Conservation (phyloP, 352 stramenopile genomes). For the Phytophthora tentaculata region DNA sequence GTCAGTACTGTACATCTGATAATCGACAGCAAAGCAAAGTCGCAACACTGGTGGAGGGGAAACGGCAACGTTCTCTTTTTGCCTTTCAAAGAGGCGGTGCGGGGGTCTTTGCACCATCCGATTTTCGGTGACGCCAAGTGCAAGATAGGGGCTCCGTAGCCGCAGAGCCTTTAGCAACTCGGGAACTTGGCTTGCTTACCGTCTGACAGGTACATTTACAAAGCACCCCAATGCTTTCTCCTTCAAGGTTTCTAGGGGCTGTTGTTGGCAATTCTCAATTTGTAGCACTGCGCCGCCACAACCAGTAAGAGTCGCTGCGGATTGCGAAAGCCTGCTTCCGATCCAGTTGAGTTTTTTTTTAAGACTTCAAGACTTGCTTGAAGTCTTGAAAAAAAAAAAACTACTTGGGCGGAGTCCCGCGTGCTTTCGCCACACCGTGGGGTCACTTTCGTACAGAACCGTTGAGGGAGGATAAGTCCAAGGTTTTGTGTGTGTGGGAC, state of each 20-base stretch:
- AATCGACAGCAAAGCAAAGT: background rate
- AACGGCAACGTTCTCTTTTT: background rate
- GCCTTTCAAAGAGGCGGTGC: slow-evolving; percentile 20
- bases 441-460: slow-evolving; percentile 21
- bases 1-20: too few species aligned
- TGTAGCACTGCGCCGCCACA: slow-evolving; percentile 5
- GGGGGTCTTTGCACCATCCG: slow-evolving; percentile 15
- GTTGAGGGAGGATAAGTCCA: slow-evolving; percentile 14
- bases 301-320: background rate
- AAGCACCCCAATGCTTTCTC: background rate
- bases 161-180: slow-evolving; percentile 24
- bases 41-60: background rate
- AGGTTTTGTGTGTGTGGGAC: slow-evolving; percentile 16
- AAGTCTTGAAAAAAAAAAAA: too few species aligned
- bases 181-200: slow-evolving; percentile 15
- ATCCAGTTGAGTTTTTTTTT: background rate
- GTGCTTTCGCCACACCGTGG: slow-evolving; percentile 8
- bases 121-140: slow-evolving; percentile 32
- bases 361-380: slow-evolving; percentile 10
- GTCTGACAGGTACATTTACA: background rate
- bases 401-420: slow-evolving; percentile 6
- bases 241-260: slow-evolving; percentile 14
- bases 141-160: slow-evolving; percentile 18
- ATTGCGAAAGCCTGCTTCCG: background rate
- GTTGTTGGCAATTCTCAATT: slow-evolving; percentile 8